Conservation (phyloP, 2,329 filamentous ascomycete genomes). For the Colletotrichum tropicicola region DNA sequence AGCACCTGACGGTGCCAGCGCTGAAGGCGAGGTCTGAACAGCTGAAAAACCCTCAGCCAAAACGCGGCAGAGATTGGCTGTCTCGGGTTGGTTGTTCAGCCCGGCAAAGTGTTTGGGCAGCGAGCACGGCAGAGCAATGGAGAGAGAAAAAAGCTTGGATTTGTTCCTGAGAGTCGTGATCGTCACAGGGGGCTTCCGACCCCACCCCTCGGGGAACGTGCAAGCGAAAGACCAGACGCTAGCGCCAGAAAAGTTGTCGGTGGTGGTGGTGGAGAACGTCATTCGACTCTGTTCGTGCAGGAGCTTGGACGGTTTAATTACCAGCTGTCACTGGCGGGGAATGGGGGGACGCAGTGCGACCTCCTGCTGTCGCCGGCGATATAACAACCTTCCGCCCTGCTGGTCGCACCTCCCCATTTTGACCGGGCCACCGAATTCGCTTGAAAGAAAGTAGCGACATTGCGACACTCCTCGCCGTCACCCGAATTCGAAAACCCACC, state of each 20-base stretch:
- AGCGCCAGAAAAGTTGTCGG: conserved; percentile 9
- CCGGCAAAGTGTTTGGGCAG: too few species aligned
- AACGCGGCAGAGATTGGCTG: not conserved
- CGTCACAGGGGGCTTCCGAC: conserved; percentile 26
- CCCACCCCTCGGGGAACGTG: conserved; percentile 11
- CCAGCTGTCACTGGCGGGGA: conserved; percentile 25
- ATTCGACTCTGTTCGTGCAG: conserved; percentile 21
- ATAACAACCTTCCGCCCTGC: conserved; percentile 9
- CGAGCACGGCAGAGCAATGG: not conserved
- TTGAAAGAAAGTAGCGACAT: not conserved
- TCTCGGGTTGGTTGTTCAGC: not conserved
- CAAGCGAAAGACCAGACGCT: conserved; percentile 19
- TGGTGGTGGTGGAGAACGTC: conserved; percentile 28
- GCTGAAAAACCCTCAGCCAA: not conserved
- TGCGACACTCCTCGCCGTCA: not conserved
- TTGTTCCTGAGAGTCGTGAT: conserved; percentile 12
- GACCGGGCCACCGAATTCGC: not conserved
- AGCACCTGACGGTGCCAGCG: conserved; percentile 8
- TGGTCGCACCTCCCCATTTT: not conserved
- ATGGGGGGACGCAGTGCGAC: not conserved
- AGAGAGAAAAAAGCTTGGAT: conserved; percentile 3
- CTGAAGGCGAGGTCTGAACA: not conserved
- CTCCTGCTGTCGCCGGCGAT: not conserved
- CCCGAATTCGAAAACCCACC: not conserved
- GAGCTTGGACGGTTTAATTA: conserved; percentile 28